Conservation (phyloP, 305 asterid species). For the Nicotiana rustica region DNA sequence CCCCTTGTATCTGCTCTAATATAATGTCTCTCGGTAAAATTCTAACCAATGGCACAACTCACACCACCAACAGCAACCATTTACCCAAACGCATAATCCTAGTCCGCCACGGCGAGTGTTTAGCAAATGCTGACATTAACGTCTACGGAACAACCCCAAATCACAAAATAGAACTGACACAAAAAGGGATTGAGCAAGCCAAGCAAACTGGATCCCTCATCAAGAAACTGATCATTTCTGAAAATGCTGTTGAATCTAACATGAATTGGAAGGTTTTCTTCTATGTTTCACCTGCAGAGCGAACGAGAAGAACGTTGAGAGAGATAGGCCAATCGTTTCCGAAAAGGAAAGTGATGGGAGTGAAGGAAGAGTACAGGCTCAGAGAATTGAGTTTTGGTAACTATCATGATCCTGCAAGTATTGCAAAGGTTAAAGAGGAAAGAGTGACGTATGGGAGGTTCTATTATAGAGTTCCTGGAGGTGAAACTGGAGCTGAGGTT, state of each 20-base stretch:
- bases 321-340: conserved; percentile 75
- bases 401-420: conserved; percentile 70
- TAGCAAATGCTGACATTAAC: conserved; percentile 61
- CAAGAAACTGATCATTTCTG: conserved; percentile 52
- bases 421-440: conserved; percentile 65
- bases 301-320: conserved; percentile 68
- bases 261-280: conserved; percentile 64
- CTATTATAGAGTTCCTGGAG: conserved; percentile 79
- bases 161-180: conserved; percentile 68
- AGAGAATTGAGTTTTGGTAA: conserved; percentile 92
- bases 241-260: conserved; percentile 39
- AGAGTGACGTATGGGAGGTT: conserved; percentile 72
- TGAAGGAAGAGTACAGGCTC: conserved; percentile 74
- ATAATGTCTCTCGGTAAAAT: background rate
- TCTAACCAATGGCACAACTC: background rate
- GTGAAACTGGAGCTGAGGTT: conserved; percentile 87
- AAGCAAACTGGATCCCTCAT: conserved; percentile 58
- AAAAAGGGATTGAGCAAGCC: conserved; percentile 66
- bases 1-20: background rate
- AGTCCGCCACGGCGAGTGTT: conserved; percentile 85
- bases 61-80: background rate
- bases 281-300: conserved; percentile 70
- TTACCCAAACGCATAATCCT: conserved; percentile 80
- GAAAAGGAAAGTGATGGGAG: conserved; percentile 63
- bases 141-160: conserved; percentile 65